phyloP scores from a whole-genome alignment of 495 filamentous ascomycete genomes.

The Penicillium coffeae region DNA sequence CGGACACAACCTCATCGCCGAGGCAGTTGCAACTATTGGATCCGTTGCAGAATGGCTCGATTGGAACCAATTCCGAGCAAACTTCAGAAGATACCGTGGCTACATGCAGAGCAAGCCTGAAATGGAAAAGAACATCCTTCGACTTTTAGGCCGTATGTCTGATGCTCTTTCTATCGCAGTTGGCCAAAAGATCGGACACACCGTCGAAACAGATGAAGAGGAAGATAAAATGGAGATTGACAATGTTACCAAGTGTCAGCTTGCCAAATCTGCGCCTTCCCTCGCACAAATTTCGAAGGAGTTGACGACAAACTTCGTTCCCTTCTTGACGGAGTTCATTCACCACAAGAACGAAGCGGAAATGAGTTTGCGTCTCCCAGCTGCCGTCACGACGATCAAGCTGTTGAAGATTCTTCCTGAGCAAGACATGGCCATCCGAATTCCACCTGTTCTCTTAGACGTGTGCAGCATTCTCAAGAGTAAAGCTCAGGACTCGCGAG shows the following conservation, averaged over 20 bases:
- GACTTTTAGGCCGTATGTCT: slow-evolving; percentile 73
- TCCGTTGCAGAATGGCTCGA: slow-evolving; percentile 70
- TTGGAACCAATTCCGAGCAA: slow-evolving; percentile 86
- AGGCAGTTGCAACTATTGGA: slow-evolving; percentile 72
- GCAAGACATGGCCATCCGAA: slow-evolving; percentile 61
- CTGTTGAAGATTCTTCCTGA: slow-evolving; percentile 75
- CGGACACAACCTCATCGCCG: slow-evolving; percentile 78
- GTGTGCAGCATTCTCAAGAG: slow-evolving; percentile 89
- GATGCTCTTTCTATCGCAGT: slow-evolving; percentile 64
- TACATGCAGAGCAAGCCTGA: slow-evolving; percentile 79
- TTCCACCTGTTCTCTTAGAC: slow-evolving; percentile 83
- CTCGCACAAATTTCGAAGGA: slow-evolving; percentile 69
- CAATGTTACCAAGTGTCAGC: slow-evolving; percentile 33
- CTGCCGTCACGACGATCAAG: slow-evolving; percentile 82
- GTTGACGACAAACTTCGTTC: slow-evolving; percentile 68
- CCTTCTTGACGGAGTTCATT: slow-evolving; percentile 71
- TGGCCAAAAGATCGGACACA: slow-evolving; percentile 26
- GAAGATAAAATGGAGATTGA: slow-evolving; percentile 28
- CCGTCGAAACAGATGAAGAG: not conserved
- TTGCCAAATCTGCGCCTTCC: slow-evolving; percentile 65
- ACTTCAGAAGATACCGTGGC: slow-evolving; percentile 73
- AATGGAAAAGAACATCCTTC: slow-evolving; percentile 78
- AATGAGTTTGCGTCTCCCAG: slow-evolving; percentile 84
- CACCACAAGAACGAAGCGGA: slow-evolving; percentile 91
- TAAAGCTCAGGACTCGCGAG: slow-evolving; percentile 79